Conservation (phyloP, 2,329 filamentous ascomycete species). For the Neofusicoccum parvum region DNA sequence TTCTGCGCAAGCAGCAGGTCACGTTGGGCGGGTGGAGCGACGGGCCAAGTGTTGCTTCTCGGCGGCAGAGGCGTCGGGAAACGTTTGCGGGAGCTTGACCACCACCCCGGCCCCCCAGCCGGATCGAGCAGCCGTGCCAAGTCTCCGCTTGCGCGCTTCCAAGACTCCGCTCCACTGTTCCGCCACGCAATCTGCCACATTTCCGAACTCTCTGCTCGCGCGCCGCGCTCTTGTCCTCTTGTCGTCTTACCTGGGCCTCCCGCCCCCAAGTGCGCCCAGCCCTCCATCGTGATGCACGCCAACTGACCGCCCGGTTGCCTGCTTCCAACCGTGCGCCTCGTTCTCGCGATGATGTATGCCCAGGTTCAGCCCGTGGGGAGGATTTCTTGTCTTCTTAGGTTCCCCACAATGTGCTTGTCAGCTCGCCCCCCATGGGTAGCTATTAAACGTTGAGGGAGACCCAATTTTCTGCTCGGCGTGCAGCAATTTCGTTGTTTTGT, state of each 20-base stretch:
- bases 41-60: slow-evolving; percentile 1
- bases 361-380: not conserved
- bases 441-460: slow-evolving; percentile 1
- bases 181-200: not conserved
- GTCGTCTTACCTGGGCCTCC: not conserved
- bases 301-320: not conserved
- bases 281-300: not conserved
- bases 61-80: slow-evolving; percentile 8
- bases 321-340: not conserved
- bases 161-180: slow-evolving; percentile 2
- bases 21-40: not conserved
- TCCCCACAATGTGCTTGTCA: not conserved
- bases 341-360: slow-evolving; percentile 4
- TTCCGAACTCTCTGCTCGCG: not conserved
- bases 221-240: not conserved
- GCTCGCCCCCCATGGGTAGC: not conserved
- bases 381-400: slow-evolving; percentile 10
- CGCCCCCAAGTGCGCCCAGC: not conserved
- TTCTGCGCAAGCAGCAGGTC: not conserved
- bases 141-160: slow-evolving; percentile 6
- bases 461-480: not conserved
- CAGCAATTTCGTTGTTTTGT: not conserved
- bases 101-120: not conserved
- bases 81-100: not conserved
- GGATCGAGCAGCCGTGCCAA: slow-evolving; percentile 4